Evolutionary conservation across 306 rosid genomes (phyloP).

Genomic region (Hylodesmum podocarpum): DNA sequence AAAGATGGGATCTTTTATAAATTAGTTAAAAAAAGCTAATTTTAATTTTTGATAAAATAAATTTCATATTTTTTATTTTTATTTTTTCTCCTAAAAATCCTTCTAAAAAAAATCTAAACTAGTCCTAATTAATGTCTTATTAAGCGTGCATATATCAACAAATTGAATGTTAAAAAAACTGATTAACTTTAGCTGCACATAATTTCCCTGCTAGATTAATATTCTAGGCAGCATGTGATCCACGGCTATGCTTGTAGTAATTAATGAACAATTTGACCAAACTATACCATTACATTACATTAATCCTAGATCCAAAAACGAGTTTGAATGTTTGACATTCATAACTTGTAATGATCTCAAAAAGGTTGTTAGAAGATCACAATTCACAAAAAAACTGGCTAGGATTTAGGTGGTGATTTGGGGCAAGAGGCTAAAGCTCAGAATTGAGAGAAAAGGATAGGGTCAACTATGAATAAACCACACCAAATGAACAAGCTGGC

Average conservation of each 20-base stretch:
- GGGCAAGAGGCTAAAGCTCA: background rate
- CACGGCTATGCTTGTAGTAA: background rate
- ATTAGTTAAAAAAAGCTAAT: too few relatives aligned
- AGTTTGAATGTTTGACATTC: constrained; percentile 11
- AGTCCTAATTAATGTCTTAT: background rate
- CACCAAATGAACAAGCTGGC: constrained; percentile 41
- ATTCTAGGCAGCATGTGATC: constrained; percentile 24
- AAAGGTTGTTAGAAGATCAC: background rate
- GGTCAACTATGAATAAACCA: constrained; percentile 33
- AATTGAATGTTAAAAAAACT: background rate
- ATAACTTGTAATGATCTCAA: background rate
- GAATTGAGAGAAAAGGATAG: constrained; percentile 18
- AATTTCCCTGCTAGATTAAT: background rate
- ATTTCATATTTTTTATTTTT: too few relatives aligned
- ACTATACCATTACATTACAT: constrained; percentile 10
- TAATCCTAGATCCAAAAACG: constrained; percentile 12
- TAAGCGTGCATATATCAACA: background rate
- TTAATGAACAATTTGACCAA: constrained; percentile 17
- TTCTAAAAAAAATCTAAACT: too few relatives aligned
- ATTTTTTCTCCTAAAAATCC: too few relatives aligned
- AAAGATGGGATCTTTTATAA: too few relatives aligned
- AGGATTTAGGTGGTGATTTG: background rate
- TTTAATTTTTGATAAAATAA: too few relatives aligned
- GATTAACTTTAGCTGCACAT: constrained; percentile 2
- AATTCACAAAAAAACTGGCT: too few relatives aligned